Conservation (phyloP, 345 rosid genomes). For the Boechera stricta region DNA sequence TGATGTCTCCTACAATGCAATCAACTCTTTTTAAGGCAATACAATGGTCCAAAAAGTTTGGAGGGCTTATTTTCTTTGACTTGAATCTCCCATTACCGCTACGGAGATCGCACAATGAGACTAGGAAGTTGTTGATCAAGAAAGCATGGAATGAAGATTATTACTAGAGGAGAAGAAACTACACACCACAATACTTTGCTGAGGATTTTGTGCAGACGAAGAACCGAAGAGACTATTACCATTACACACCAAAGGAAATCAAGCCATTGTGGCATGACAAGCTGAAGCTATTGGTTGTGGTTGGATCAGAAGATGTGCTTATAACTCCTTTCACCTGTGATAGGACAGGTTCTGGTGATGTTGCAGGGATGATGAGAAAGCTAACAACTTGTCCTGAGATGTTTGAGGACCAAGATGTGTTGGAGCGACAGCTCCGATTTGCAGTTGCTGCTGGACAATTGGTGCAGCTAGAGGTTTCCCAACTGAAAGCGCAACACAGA, state of each 20-base stretch:
- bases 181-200: constrained; percentile 78
- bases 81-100: constrained; percentile 74
- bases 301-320: constrained; percentile 90
- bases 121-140: constrained; percentile 57
- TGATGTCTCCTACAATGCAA: constrained; percentile 63
- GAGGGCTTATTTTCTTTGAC: constrained; percentile 80
- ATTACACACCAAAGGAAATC: constrained; percentile 76
- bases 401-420: constrained; percentile 69
- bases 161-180: constrained; percentile 66
- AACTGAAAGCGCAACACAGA: constrained; percentile 85
- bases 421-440: constrained; percentile 87
- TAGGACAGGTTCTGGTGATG: constrained; percentile 96
- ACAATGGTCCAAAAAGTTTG: constrained; percentile 73
- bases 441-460: constrained; percentile 59
- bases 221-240: constrained; percentile 70
- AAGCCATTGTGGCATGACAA: constrained; percentile 83
- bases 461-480: constrained; percentile 90
- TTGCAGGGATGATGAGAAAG: constrained; percentile 87
- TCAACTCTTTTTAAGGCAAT: constrained; percentile 67
- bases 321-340: constrained; percentile 91
- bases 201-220: constrained; percentile 70
- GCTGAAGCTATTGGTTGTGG: constrained; percentile 71
- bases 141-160: constrained; percentile 74
- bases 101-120: constrained; percentile 82
- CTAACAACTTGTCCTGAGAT: constrained; percentile 75